phyloP scores from a whole-genome alignment of 2,329 filamentous ascomycete species.

The Zymoseptoria pseudotritici region DNA sequence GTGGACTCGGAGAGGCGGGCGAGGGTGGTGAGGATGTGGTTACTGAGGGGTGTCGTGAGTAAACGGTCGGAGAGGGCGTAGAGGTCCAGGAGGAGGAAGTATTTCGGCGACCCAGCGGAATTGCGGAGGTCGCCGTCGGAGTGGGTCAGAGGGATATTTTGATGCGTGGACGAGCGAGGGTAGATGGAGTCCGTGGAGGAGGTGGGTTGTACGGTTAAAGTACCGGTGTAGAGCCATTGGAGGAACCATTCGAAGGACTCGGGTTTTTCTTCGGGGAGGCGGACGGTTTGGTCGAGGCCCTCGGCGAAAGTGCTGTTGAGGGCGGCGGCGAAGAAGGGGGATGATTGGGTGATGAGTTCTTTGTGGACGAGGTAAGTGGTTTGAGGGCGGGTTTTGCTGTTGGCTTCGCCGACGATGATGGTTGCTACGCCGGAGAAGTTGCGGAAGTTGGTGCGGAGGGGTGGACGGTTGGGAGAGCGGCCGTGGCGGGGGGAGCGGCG shows the following conservation, averaged over 20 bases:
- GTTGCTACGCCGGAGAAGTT: constrained; percentile 36
- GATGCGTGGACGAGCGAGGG: constrained; percentile 1
- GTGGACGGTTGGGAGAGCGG: constrained; percentile 24
- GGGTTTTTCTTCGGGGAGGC: constrained; percentile 38
- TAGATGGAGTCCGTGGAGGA: constrained; percentile 4
- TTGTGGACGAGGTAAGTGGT: constrained; percentile 42
- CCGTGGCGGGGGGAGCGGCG: constrained; percentile 9
- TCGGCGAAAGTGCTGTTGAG: constrained; percentile 43
- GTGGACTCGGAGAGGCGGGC: constrained; percentile 40
- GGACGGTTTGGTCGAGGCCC: constrained; percentile 35
- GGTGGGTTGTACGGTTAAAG: constrained; percentile 24
- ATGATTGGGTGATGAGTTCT: constrained; percentile 40
- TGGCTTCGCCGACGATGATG: constrained; percentile 32
- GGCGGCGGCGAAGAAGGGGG: constrained; percentile 46
- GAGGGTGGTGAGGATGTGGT: constrained; percentile 38
- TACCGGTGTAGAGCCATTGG: constrained; percentile 45
- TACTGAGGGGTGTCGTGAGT: constrained; percentile 39
- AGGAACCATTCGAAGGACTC: constrained; percentile 44
- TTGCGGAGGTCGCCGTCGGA: constrained; percentile 35
- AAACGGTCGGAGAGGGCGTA: constrained; percentile 42
- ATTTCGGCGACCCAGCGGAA: constrained; percentile 41
- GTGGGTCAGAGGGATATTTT: constrained; percentile 9
- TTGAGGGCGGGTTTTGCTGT: constrained; percentile 19
- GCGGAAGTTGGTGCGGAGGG: constrained; percentile 32
- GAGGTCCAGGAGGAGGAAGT: constrained; percentile 43